Evolutionary conservation across 164 flowering plant genomes (phyloP).

Genomic region (Chloranthus sessilifolius): DNA sequence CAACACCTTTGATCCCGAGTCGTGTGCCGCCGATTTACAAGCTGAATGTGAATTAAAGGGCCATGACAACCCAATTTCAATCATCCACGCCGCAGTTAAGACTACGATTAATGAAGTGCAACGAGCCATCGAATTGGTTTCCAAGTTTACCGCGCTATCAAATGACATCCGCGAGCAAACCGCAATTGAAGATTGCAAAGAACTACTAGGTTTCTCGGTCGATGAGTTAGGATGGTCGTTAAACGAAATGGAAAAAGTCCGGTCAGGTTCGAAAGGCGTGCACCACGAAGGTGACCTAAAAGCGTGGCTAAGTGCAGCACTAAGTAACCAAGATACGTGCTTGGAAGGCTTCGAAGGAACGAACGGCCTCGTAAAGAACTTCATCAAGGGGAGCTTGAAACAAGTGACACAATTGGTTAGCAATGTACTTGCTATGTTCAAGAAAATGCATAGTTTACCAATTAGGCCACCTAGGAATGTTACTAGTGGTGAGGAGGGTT

Average conservation of each 20-base stretch:
- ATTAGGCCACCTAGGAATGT: conserved; percentile 35
- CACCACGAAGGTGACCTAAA: conserved; percentile 48
- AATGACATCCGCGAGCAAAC: conserved; percentile 54
- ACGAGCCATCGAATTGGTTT: conserved; percentile 33
- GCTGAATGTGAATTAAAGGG: conserved; percentile 5
- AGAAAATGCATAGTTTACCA: conserved; percentile 40
- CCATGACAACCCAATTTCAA: conserved; percentile 19
- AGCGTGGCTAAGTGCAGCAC: conserved; percentile 90
- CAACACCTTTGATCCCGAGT: conserved; percentile 25
- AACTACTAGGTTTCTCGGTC: conserved; percentile 75
- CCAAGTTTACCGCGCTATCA: conserved; percentile 53
- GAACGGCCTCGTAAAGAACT: conserved; percentile 35
- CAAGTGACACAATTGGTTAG: conserved; percentile 75
- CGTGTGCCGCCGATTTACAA: conserved; percentile 10
- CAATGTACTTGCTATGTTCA: conserved; percentile 61
- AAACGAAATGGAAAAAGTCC: conserved; percentile 48
- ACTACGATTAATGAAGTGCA: conserved; percentile 47
- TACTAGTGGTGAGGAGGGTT: conserved; percentile 1
- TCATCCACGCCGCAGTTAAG: conserved; percentile 54
- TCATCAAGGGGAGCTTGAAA: conserved; percentile 53
- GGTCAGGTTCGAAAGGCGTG: conserved; percentile 23
- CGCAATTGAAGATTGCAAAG: conserved; percentile 77
- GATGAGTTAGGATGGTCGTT: conserved; percentile 76
- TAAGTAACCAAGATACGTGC: conserved; percentile 93
- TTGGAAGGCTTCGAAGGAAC: conserved; percentile 90